Evolutionary conservation across 768 basidiomycete genomes (phyloP).

Genomic region (Omphalotus guepiniiformis): DNA sequence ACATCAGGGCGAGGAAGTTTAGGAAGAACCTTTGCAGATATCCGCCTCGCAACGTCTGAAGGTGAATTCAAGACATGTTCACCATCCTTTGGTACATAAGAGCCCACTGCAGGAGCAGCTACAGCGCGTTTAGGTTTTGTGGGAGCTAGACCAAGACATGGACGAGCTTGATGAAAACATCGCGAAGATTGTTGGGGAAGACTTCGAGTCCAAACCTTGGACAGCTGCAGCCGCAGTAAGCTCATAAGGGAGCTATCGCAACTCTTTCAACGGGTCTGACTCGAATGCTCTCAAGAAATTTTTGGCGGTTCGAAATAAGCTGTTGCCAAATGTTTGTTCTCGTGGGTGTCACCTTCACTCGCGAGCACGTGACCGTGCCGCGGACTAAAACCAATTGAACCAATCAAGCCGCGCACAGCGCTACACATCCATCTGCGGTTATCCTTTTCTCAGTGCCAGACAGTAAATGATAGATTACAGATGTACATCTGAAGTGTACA

Average conservation of each 20-base stretch:
- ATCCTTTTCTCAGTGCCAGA: too few species aligned
- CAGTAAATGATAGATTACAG: too few species aligned
- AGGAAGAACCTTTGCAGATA: slow-evolving; percentile 93
- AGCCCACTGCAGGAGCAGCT: slow-evolving; percentile 72
- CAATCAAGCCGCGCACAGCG: too few species aligned
- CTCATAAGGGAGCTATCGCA: slow-evolving; percentile 7
- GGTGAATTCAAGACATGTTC: slow-evolving; percentile 88
- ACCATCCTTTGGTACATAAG: slow-evolving; percentile 58
- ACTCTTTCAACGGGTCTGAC: too few species aligned
- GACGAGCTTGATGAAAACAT: slow-evolving; percentile 46
- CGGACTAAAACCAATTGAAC: too few species aligned
- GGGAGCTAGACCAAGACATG: slow-evolving; percentile 35
- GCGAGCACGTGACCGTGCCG: too few species aligned
- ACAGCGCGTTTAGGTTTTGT: slow-evolving; percentile 56
- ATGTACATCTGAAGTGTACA: too few species aligned
- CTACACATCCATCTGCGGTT: too few species aligned
- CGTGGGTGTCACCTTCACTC: too few species aligned
- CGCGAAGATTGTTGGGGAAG: slow-evolving; percentile 34
- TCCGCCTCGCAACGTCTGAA: slow-evolving; percentile 87
- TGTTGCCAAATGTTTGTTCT: too few species aligned
- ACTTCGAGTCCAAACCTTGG: slow-evolving; percentile 24
- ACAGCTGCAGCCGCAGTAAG: slow-evolving; percentile 2
- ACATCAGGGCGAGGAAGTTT: slow-evolving; percentile 89
- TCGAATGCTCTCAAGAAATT: too few species aligned
- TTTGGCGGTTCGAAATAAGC: too few species aligned